A percentile compares a stretch with the other conserved stretches of the same genome.
Evolutionary conservation across 179 eudicot species (phyloP).

Genomic region (Carnegiea gigantea): DNA sequence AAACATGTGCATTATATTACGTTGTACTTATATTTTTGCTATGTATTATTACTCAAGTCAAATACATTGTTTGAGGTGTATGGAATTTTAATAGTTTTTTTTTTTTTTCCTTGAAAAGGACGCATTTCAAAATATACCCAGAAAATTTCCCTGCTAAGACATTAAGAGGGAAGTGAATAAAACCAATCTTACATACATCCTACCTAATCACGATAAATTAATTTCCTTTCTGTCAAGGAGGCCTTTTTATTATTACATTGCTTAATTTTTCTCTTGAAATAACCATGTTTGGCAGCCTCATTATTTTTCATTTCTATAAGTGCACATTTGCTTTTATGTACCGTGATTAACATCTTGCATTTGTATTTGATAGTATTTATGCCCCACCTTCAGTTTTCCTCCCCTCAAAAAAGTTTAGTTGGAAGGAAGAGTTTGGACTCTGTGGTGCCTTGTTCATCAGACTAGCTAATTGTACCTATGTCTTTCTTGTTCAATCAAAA

Average conservation of each 20-base stretch:
- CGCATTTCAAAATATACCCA: neutral
- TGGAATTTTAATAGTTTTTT: neutral
- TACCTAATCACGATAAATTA: neutral
- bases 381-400: neutral
- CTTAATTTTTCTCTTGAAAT: neutral
- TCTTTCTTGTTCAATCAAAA: conserved; percentile 4
- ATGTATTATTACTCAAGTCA: neutral
- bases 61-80: neutral
- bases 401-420: neutral
- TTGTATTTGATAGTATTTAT: neutral
- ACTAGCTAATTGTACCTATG: neutral
- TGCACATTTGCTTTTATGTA: neutral
- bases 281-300: neutral
- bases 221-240: neutral
- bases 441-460: neutral
- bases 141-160: conserved; percentile 1
- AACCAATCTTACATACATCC: neutral
- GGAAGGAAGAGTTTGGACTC: neutral
- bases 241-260: neutral
- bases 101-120: neutral
- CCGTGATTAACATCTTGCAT: neutral
- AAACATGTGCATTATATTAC: neutral
- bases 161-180: neutral
- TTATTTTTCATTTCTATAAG: neutral
- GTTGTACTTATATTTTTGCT: neutral